phyloP scores from a whole-genome alignment of 257 asterid genomes.

The Przewalskia tangutica region DNA sequence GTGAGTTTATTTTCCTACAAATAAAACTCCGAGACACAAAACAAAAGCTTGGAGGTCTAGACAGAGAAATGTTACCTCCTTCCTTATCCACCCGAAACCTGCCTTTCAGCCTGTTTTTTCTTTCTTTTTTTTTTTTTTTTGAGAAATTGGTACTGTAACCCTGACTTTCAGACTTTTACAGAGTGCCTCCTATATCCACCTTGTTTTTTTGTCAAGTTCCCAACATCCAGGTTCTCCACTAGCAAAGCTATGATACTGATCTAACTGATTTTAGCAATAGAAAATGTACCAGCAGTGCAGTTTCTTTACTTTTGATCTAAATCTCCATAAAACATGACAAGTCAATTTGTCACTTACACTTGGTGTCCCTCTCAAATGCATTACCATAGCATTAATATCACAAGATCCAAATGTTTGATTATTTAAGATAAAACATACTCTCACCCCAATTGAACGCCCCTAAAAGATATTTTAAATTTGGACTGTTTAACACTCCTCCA shows the following conservation, averaged over 20 bases:
- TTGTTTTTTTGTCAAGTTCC: not conserved
- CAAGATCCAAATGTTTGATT: not conserved
- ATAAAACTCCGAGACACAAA: not conserved
- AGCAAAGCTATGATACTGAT: not conserved
- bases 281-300: not conserved
- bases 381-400: not conserved
- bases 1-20: not conserved
- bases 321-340: not conserved
- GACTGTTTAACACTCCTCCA: not conserved
- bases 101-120: not conserved
- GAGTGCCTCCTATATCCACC: not conserved
- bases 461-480: not conserved
- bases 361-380: not conserved
- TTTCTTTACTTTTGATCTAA: not conserved
- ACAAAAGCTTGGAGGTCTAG: not conserved
- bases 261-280: not conserved
- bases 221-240: not conserved
- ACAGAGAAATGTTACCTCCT: not conserved
- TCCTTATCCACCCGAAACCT: not conserved
- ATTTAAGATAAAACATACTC: not conserved
- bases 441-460: not conserved
- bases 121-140: too few species aligned
- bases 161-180: not conserved
- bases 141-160: too few species aligned
- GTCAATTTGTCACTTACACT: not conserved